A percentile compares a stretch with the other conserved stretches of the same genome.
These are phyloP conservation scores for Novymonas esmeraldas DNA, from an alignment of 208 protist genomes.

Conservation along the genomic window DNA sequence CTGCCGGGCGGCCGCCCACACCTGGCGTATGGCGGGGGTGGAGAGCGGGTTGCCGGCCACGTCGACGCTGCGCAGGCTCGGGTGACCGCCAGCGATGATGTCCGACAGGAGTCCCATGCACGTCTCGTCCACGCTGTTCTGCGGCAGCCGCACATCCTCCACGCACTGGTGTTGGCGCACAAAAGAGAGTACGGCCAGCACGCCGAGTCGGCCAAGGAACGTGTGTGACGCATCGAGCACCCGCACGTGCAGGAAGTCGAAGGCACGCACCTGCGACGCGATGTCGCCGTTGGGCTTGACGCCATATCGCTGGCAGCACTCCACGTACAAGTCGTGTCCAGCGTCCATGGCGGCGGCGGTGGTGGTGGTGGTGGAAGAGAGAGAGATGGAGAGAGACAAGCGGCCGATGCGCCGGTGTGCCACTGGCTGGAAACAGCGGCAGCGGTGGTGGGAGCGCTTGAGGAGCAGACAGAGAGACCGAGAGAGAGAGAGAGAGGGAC, in stretches of 20 bases:
- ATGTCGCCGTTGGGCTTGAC: conserved; percentile 80
- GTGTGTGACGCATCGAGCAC: conserved; percentile 75
- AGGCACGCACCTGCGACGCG: conserved; percentile 45
- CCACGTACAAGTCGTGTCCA: conserved; percentile 48
- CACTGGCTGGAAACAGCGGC: no score
- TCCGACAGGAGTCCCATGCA: conserved; percentile 70
- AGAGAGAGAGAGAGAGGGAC: no score
- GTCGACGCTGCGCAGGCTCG: conserved; percentile 56
- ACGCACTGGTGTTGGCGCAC: conserved; percentile 63
- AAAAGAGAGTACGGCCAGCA: conserved; percentile 74
- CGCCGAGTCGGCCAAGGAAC: conserved; percentile 73
- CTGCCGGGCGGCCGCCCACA: conserved; percentile 64
- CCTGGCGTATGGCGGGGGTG: conserved; percentile 56
- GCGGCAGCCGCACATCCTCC: conserved; percentile 50
- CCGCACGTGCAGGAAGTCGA: conserved; percentile 52
- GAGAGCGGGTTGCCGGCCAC: conserved; percentile 71
- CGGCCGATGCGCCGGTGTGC: no score
- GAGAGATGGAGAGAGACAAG: not conserved
- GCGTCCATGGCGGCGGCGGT: conserved; percentile 13
- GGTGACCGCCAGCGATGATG: conserved; percentile 51
- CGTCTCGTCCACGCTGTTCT: conserved; percentile 64
- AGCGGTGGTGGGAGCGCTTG: no score
- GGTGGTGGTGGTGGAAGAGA: not conserved
- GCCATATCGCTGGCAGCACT: conserved; percentile 63
- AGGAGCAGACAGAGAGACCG: no score